phyloP scores from a whole-genome alignment of 495 filamentous ascomycete species.

The Hyaloscypha variabilis region DNA sequence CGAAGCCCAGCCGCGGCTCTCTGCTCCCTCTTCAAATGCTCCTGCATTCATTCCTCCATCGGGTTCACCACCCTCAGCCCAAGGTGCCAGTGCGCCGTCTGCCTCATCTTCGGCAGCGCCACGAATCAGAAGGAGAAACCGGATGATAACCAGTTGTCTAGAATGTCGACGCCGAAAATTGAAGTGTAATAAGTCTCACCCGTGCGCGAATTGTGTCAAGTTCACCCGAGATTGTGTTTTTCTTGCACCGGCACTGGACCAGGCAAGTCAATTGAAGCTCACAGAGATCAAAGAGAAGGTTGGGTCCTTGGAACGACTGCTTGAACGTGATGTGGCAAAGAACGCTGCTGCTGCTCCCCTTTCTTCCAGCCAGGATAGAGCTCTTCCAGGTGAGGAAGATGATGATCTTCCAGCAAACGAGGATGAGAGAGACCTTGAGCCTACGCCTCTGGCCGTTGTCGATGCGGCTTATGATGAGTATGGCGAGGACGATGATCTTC shows the following conservation, averaged over 20 bases:
- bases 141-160: conserved; percentile 69
- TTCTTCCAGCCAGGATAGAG: conserved; percentile 25
- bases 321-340: conserved; percentile 57
- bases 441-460: conserved; percentile 55
- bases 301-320: conserved; percentile 61
- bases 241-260: conserved; percentile 61
- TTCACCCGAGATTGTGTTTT: conserved; percentile 66
- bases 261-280: conserved; percentile 59
- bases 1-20: not conserved
- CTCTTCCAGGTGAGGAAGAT: conserved; percentile 48
- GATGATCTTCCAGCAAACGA: conserved; percentile 50
- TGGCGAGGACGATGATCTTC: conserved; percentile 58
- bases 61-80: not conserved
- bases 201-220: conserved; percentile 71
- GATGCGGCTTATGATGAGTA: conserved; percentile 66
- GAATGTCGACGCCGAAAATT: conserved; percentile 80
- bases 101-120: conserved; percentile 23
- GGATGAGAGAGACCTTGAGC: conserved; percentile 45
- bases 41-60: conserved; percentile 4
- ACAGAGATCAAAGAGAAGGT: conserved; percentile 73
- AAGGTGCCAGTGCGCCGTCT: not conserved
- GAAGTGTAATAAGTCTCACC: conserved; percentile 75
- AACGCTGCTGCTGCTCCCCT: conserved; percentile 36
- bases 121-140: conserved; percentile 62
- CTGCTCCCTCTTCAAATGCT: not conserved